Evolutionary conservation across 345 rosid genomes (phyloP).

Genomic region (Capsella bursapastoris): DNA sequence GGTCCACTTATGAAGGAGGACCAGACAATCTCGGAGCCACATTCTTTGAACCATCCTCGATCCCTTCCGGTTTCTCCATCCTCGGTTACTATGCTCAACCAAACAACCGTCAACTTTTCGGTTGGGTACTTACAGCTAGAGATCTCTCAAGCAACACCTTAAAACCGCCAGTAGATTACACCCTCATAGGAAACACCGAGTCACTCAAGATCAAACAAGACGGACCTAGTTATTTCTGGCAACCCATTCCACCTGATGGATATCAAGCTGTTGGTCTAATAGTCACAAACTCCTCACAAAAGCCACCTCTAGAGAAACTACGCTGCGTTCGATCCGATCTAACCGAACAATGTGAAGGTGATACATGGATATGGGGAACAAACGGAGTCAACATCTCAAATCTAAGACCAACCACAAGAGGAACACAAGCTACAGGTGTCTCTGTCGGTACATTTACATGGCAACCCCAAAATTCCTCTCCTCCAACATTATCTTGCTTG

Average conservation of each 20-base stretch:
- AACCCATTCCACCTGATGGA: conserved; percentile 71
- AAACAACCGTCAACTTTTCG: conserved; percentile 56
- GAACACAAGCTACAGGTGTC: conserved; percentile 59
- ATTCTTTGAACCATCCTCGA: conserved; percentile 64
- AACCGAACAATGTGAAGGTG: conserved; percentile 59
- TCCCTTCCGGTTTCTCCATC: conserved; percentile 60
- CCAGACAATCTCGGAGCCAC: conserved; percentile 72
- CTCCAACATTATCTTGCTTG: conserved; percentile 55
- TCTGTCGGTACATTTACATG: conserved; percentile 65
- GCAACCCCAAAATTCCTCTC: conserved; percentile 32
- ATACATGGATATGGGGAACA: conserved; percentile 66
- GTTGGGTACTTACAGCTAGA: conserved; percentile 71
- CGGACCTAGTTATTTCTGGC: conserved; percentile 70
- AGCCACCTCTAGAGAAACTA: conserved; percentile 69
- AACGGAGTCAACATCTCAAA: conserved; percentile 51
- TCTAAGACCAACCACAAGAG: conserved; percentile 56
- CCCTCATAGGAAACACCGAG: conserved; percentile 78
- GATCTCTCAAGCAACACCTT: conserved; percentile 48
- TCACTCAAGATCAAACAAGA: conserved; percentile 66
- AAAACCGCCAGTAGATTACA: conserved; percentile 68
- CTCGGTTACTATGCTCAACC: conserved; percentile 72
- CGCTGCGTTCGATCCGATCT: conserved; percentile 74
- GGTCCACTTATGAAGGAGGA: conserved; percentile 68
- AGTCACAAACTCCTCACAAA: conserved; percentile 60
- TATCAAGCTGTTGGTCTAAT: conserved; percentile 68